These are phyloP conservation scores for Ganoderma leucocontextum DNA, from an alignment of 1,284 basidiomycete species.

Conservation along the genomic window DNA sequence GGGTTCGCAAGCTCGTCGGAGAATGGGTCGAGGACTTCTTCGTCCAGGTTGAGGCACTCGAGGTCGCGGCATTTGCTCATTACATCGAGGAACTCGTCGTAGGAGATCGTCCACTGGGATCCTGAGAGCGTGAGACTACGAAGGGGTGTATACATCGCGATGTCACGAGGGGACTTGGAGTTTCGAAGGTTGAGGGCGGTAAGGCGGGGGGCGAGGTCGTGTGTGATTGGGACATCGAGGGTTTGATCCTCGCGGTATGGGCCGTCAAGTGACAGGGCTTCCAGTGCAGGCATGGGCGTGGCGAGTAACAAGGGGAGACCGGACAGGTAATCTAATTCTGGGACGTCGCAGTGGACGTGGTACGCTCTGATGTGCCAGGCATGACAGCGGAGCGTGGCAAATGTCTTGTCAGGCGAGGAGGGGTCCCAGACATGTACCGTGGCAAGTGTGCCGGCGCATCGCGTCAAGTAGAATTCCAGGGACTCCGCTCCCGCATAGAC, in stretches of 20 bases:
- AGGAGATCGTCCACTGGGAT: not conserved
- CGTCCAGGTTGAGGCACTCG: not conserved
- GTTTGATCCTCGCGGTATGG: not conserved
- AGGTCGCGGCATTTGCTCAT: not conserved
- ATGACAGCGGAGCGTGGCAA: not conserved
- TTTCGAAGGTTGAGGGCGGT: not conserved
- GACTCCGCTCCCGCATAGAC: not conserved
- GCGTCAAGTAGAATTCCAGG: not conserved
- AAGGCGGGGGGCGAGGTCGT: not conserved
- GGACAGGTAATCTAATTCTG: not conserved
- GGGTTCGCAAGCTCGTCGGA: not conserved
- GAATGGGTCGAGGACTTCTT: not conserved
- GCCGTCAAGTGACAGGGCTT: no score
- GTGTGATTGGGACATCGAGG: not conserved
- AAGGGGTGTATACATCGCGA: not conserved
- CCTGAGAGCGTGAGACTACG: not conserved
- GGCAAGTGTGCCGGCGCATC: not conserved
- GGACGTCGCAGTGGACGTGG: not conserved
- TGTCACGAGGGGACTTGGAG: not conserved
- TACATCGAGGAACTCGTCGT: not conserved
- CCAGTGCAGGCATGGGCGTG: no score
- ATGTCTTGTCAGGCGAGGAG: not conserved
- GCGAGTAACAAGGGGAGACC: not conserved
- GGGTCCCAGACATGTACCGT: not conserved
- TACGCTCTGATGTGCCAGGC: not conserved